These are phyloP conservation scores for Penicillium pancosmium DNA, from an alignment of 495 filamentous ascomycete genomes.

Conservation along the genomic window DNA sequence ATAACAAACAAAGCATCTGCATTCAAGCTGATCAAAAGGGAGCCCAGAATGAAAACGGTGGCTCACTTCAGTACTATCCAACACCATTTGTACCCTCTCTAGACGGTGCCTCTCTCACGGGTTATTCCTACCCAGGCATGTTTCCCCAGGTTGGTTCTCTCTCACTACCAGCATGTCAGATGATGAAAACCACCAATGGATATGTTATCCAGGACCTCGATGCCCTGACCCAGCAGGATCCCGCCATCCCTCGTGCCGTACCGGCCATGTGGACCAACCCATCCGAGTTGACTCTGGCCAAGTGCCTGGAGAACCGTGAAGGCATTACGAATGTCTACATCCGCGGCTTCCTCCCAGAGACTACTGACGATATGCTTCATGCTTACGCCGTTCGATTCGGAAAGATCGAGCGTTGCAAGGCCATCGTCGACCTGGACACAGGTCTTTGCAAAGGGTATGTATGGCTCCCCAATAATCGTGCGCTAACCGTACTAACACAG, in stretches of 20 bases:
- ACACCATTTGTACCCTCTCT: constrained; percentile 16
- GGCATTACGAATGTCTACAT: constrained; percentile 96
- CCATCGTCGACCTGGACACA: constrained; percentile 91
- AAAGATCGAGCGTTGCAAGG: constrained; percentile 89
- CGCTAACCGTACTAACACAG: constrained; percentile 21
- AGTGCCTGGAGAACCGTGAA: constrained; percentile 87
- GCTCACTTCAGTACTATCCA: constrained; percentile 29
- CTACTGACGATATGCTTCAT: constrained; percentile 86
- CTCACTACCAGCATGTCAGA: constrained; percentile 35
- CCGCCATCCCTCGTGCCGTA: constrained; percentile 84
- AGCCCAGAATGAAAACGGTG: constrained; percentile 13
- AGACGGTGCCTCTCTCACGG: constrained; percentile 26
- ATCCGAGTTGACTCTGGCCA: constrained; percentile 77
- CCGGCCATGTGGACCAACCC: constrained; percentile 78
- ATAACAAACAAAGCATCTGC: constrained; percentile 24
- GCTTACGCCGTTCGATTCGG: constrained; percentile 86
- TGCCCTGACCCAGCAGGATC: constrained; percentile 69
- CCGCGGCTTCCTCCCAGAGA: constrained; percentile 89
- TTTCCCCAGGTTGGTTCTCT: constrained; percentile 28
- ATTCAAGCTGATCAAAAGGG: constrained; percentile 29
- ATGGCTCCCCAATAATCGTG: background rate
- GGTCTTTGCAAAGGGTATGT: constrained; percentile 91
- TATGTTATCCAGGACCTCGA: constrained; percentile 69
- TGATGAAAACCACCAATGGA: constrained; percentile 52
- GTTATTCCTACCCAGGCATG: constrained; percentile 27